Percentiles rank a stretch among this genome's conserved stretches.
These are phyloP conservation scores for Plasmodium gonderi DNA, from an alignment of 169 alveolate species.

Conservation along the genomic window DNA sequence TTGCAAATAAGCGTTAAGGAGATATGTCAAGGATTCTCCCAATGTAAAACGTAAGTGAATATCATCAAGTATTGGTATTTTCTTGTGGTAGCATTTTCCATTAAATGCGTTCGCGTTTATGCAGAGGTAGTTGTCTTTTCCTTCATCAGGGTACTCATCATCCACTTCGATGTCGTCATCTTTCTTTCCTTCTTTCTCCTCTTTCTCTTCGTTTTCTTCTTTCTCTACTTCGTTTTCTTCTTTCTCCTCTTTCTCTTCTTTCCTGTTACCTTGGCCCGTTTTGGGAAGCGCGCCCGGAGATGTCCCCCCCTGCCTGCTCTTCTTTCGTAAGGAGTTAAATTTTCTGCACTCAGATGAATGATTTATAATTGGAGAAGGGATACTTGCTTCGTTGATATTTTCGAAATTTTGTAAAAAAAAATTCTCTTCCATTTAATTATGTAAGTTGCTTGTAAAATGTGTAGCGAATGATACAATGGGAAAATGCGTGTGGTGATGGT, in stretches of 20 bases:
- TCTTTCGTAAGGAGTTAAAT: neutral
- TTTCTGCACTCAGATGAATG: slow-evolving; percentile 57
- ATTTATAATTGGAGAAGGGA: slow-evolving; percentile 51
- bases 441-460: no score
- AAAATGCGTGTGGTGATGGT: no score
- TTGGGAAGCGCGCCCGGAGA: no score
- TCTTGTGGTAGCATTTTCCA: slow-evolving; percentile 51
- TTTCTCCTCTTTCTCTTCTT: neutral
- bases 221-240: neutral
- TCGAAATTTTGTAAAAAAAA: slow-evolving; percentile 38
- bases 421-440: slow-evolving; percentile 59
- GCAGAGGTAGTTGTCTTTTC: slow-evolving; percentile 8
- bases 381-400: slow-evolving; percentile 23
- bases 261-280: neutral
- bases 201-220: neutral
- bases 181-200: no score
- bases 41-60: slow-evolving; percentile 19
- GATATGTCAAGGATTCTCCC: slow-evolving; percentile 44
- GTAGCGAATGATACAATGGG: no score
- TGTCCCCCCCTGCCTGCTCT: neutral
- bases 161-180: no score
- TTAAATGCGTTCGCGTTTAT: slow-evolving; percentile 41
- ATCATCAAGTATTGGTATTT: slow-evolving; percentile 30
- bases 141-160: neutral
- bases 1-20: slow-evolving; percentile 44